Base-by-base conservation (phyloP, 306 rosid species). In the Acacia melanoxylon region DNA sequence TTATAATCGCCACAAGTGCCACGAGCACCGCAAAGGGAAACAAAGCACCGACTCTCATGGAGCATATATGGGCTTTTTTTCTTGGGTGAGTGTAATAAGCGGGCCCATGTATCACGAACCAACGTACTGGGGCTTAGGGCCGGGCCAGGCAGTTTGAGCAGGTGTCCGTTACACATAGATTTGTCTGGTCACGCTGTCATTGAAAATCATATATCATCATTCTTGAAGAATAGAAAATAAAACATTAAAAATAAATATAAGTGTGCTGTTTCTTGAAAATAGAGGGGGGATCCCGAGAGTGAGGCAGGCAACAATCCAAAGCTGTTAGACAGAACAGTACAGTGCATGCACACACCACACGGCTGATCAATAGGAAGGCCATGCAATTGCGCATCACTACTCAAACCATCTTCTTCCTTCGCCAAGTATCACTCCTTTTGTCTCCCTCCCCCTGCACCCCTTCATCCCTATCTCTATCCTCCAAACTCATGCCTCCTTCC, bases 371-470 rank as follows among this genome's bases (percentile, higher is more conserved):
- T 42, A 35, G 35, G 10, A 58, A 54, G 69, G 20, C 31, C 52
- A 48, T 41, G 40, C 77, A 71, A 71, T 27, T 24, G 17, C 56
- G 48, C 75, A 74, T 78, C 62, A 81, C 86, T 80, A 71, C 84
- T 68, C 22, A n/a, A 19, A 10, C 29, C 74, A 71, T 70, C 70
- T 27, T 69, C 68, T 70, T 45, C 44, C 27, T 72, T 72, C 76
- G 86, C 84, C 86, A 86, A 73, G 84, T 86, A 79, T 31, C 54
- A 81, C 74, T 16, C 72, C 35, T 46, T 46, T 29, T 51, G 58
- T 51, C 58, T 17, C 35, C 63, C 77, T 15, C 14, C 24, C 24
- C 58, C 7, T 4, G 7, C 58, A 6, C 25, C 19, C 46, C 78
- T 22, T n/a, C 73, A 58, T 62, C 72, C 17, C 12, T 27, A 35